Base-by-base conservation (phyloP, 306 rosid species). In the Inga laurina region DNA sequence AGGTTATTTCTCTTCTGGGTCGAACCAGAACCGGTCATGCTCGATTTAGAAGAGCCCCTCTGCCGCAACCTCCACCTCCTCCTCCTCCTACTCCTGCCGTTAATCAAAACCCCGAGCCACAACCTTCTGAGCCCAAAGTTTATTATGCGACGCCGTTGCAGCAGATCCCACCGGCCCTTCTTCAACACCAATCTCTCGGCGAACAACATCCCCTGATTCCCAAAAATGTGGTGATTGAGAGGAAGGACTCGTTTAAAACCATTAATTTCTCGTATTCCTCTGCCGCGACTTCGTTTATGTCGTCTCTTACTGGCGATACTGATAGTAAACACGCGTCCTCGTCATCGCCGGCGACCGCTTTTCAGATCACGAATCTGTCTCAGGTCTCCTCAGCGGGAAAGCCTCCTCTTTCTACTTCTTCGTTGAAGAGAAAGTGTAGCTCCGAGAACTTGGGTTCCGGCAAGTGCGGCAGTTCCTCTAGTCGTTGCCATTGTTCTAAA, bases 1-100 rank as follows among this genome's bases (percentile, higher is more conserved):
- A 81, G 78, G 97, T 92, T 1, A 93, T 95, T 83, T 93, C 98
- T 35, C 94, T 93, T 21, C 90, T 95, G 15, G 98, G 93, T 74
- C 93, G 93, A 51, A 89, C 89, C 67, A 86, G 98, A 39, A 89
- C 93, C 35, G 99, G 99, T 14, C 99, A 93, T 56, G 98, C 99
- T 43, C 94, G 99, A 0, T 95, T 95, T 81, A 76, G 98, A 43
- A 75, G 97, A 76, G 97, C 91, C 27, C 98, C 98, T 48, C 41
- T 92, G 39, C 18, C 51, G 37, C n/a, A 54, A 27, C 12, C 80
- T 35, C n/a, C 62, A 27, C 12, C 80, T 0, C 61, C 56, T 2
- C 18, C 57, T 52, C n/a, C 64, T 43, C n/a, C 80, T n/a, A n/a
- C n/a, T 0, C 52, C 39, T 6, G 30, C 43, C 10, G 70, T 70